Base-by-base conservation (phyloP, 768 basidiomycete species). In the Termitomyces titanicus region DNA sequence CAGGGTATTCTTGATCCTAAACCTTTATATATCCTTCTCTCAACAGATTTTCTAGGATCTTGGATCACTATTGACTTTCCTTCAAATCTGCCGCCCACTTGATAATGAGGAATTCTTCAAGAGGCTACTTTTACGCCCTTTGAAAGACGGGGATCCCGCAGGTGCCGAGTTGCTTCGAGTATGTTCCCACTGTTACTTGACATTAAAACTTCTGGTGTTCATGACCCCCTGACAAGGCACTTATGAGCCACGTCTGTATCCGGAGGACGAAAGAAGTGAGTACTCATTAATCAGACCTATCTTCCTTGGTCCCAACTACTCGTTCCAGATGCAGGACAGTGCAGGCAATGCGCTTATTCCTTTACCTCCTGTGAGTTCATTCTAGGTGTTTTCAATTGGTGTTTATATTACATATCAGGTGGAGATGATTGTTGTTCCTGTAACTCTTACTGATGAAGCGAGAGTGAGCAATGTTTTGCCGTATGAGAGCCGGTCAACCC, bases 41-140 rank as follows among this genome's bases (percentile, higher is more conserved):
- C 31, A 1, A 47, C 18, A 15, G 25, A 10, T 24, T 11, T 9
- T 51, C n/a, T 58, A 92, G 86, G 94, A 96, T 70, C 82, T 97
- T 18, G 92, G 94, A 3, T 90, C 94, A 10, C 74, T 95, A 47
- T 72, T 97, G 22, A 85, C 83, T 2, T 97, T 97, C 72, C 78
- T 96, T 34, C 80, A 75, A 65, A 84, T 96, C n/a, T 97, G 94
- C 65, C 79, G 73, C 35, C 94, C 94, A 0, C 72, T 97, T 6
- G 90, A 95, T 66, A 80, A 91, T 10, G 85, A 87, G 49, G 87
- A 92, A 53, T 88, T 88, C 63, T 96, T 84, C 77, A 90, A 88
- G 62, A 74, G 89, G 11, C 74, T 93, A 17, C 74, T 97, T 15
- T 70, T 93, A 35, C 83, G 93, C 8, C 93, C 93, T 2, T 66